Conservation (phyloP, 345 rosid species). For the Ceriops decandra region DNA sequence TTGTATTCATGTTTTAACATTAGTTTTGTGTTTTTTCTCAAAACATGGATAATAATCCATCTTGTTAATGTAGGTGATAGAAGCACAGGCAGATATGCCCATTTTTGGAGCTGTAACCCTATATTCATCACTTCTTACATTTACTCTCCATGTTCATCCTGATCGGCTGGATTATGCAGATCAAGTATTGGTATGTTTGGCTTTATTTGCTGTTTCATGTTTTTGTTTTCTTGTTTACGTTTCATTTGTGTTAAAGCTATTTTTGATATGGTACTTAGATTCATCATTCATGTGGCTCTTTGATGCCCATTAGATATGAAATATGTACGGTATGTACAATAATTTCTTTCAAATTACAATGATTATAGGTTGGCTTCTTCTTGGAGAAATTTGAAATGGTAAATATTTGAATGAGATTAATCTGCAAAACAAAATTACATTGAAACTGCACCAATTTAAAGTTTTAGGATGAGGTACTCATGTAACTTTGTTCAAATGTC, state of each 20-base stretch:
- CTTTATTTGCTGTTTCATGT: slow-evolving; percentile 12
- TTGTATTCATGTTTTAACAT: not conserved
- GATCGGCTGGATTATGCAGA: slow-evolving; percentile 99
- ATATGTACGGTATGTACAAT: too few relatives aligned
- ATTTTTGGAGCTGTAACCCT: slow-evolving; percentile 85
- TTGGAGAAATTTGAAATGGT: too few relatives aligned
- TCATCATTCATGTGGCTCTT: too few relatives aligned
- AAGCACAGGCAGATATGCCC: slow-evolving; percentile 94
- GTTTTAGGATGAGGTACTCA: too few relatives aligned
- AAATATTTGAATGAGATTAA: too few relatives aligned
- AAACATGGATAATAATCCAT: not conserved
- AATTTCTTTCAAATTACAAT: too few relatives aligned
- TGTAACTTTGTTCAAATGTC: too few relatives aligned
- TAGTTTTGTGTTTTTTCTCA: not conserved
- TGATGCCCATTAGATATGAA: too few relatives aligned
- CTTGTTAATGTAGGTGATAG: slow-evolving; percentile 72
- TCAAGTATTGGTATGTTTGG: slow-evolving; percentile 82
- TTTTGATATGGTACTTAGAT: too few relatives aligned
- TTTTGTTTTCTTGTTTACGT: slow-evolving; percentile 8
- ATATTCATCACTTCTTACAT: slow-evolving; percentile 94
- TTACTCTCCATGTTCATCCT: slow-evolving; percentile 98
- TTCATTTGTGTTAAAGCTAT: not conserved
- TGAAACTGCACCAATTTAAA: too few relatives aligned
- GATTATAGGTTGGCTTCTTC: too few relatives aligned
- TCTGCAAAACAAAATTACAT: too few relatives aligned